These are phyloP conservation scores for Coemansia reversa DNA, from an alignment of 192 early-diverging fungal species.

Conservation along the genomic window DNA sequence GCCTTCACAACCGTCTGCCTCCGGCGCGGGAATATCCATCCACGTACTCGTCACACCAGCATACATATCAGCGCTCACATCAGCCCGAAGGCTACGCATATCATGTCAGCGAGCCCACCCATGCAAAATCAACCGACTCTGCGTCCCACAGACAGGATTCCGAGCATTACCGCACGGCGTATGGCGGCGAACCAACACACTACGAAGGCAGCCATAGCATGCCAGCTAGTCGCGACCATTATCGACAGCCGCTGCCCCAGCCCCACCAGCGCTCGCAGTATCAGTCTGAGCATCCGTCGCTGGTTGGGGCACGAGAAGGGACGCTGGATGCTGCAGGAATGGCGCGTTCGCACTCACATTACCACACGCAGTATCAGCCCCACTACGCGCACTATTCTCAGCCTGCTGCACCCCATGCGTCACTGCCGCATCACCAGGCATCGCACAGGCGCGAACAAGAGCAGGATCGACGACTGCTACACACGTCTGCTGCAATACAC, in stretches of 20 bases:
- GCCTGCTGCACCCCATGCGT: neutral
- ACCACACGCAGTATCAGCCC: neutral
- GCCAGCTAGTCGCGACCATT: conserved; percentile 1
- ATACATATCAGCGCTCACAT: neutral
- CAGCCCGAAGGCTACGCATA: neutral
- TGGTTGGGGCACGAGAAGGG: neutral
- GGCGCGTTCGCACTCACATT: neutral
- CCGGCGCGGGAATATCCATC: neutral
- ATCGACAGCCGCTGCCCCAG: conserved; percentile 8
- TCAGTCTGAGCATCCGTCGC: neutral
- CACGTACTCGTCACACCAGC: neutral
- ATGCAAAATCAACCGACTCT: neutral
- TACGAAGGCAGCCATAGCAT: neutral
- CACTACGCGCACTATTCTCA: neutral
- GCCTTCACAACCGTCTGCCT: neutral
- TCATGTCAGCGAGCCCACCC: neutral
- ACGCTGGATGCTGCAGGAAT: neutral
- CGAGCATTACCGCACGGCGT: neutral
- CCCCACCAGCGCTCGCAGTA: conserved; percentile 5
- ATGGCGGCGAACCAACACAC: neutral
- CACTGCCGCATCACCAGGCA: neutral
- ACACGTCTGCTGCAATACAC: neutral
- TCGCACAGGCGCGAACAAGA: neutral
- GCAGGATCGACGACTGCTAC: neutral
- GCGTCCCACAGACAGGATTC: neutral